Evolutionary conservation across 1,139 yeast species (phyloP).

Genomic region (Nematodospora anomalae): DNA sequence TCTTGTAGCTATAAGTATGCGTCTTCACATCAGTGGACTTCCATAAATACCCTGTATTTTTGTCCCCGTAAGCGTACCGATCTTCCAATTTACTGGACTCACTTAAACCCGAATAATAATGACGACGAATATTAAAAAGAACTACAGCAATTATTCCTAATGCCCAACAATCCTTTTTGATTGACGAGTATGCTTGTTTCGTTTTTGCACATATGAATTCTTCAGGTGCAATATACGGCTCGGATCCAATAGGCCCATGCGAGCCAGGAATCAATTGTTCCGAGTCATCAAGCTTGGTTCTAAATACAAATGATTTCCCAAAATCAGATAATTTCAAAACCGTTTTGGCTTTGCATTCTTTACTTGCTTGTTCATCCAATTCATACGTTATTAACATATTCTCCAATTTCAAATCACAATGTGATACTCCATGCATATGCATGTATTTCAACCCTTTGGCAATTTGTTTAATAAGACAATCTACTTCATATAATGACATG

Average conservation of each 20-base stretch:
- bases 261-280: constrained; percentile 53
- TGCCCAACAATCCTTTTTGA: constrained; percentile 70
- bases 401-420: constrained; percentile 72
- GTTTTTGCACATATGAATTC: constrained; percentile 35
- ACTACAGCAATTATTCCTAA: constrained; percentile 52
- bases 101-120: constrained; percentile 22
- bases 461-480: constrained; percentile 69
- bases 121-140: constrained; percentile 32
- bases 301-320: constrained; percentile 76
- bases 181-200: constrained; percentile 39
- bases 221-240: constrained; percentile 75
- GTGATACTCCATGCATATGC: constrained; percentile 76
- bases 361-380: constrained; percentile 22
- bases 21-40: constrained; percentile 28
- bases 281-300: constrained; percentile 62
- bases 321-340: constrained; percentile 62
- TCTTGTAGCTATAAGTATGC: constrained; percentile 8
- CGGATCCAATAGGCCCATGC: constrained; percentile 70
- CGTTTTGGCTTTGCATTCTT: constrained; percentile 29
- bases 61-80: background rate
- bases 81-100: constrained; percentile 4
- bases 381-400: constrained; percentile 46
- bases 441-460: constrained; percentile 63
- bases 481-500: constrained; percentile 55
- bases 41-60: constrained; percentile 26